Evolutionary conservation across 2,329 filamentous ascomycete genomes (phyloP), one percentile per base, ranked within the genome.

Genomic region (Pseudonectria buxi): DNA sequence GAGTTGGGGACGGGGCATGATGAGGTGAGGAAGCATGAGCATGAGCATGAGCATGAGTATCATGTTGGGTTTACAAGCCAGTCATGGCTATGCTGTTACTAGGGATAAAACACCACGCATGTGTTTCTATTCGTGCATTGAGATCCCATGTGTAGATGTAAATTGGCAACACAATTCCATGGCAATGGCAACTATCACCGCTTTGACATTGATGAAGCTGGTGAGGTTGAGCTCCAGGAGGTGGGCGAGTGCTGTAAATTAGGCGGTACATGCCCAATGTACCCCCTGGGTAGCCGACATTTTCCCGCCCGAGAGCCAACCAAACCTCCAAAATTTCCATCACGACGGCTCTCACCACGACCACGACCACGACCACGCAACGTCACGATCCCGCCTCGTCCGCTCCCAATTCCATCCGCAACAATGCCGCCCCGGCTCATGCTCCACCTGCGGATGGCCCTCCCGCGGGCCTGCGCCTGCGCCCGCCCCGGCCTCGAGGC

Each of bases 401-500:
- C 26, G 26, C 36, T 26, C 32, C 35, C 45, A 45, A 47, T 42
- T 39, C 28, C 31, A 13, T 27, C 32, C 35, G n/a, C 24, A 53
- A 59, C 44, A 42, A 71, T 72, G 69, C 62, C 67, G 52, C 59
- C 65, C 42, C 64, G 65, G 51, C 58, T 22, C 5, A 22, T 9
- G 18, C 18, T 71, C 51, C 46, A 62, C 57, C 54, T 60, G 52
- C 60, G 62, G 53, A 57, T 68, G 58, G 67, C 65, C 41, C 56
- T 62, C 50, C 58, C 63, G 46, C 52, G 60, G 56, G 56, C 58
- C 57, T 45, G 51, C 36, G 49, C 54, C 47, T 43, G 51, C 30
- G 56, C 58, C 57, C 45, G 51, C 36, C 49, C 54, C 47, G 44
- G 51, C 30, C 46, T 47, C 31, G 43, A 54, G 46, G 39, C 51